Evolutionary conservation across 2,329 filamentous ascomycete genomes (phyloP), one percentile per base, ranked within the genome.

Genomic region (Raffaelea albimanens): DNA sequence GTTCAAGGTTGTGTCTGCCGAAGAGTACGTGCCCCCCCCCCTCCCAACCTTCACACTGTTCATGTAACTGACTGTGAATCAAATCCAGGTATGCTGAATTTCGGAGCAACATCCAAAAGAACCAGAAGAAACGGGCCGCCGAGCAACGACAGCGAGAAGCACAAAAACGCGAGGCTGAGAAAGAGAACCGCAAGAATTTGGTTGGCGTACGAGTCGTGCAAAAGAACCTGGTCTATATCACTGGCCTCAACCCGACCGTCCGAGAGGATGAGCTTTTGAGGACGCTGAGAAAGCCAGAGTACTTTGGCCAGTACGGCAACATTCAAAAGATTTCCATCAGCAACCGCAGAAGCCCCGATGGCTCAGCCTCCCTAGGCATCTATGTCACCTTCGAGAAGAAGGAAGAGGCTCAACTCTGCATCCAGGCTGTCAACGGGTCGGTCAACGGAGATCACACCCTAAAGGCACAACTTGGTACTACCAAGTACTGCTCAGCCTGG

Each of bases 291-390:
- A 90, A 90, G 52, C 81, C 82, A 43, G 86, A 96, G 59, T 98
- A 96, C 63, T 98, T 98, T 59, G 93, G 93, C 5, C 93, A 98
- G 65, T 98, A 98, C 62, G 93, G 93, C 57, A 93, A 91, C 61
- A 98, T 98, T 57, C 85, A 95, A 61, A 98, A 98, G 66, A 97
- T 98, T 48, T 95, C 95, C 47, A 95, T 98, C 55, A 97, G 90
- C 72, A 96, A 95, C 64, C 81, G 89, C 38, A 95, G 95, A 65
- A 87, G 76, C 51, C 76, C 79, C 29, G 78, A 83, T 59, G 78
- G 78, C 25, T 86, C 88, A 55, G 86, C 93, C 58, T 94, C 90
- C 0, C 83, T 98, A 5, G 93, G 93, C 42, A 91, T 98, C 44
- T 98, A 98, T 61, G 93, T 98, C n/a, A 98, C 93, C 0, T 98